Evolutionary conservation across 805 yeast genomes (phyloP).

Genomic region (Priceomyces medius): DNA sequence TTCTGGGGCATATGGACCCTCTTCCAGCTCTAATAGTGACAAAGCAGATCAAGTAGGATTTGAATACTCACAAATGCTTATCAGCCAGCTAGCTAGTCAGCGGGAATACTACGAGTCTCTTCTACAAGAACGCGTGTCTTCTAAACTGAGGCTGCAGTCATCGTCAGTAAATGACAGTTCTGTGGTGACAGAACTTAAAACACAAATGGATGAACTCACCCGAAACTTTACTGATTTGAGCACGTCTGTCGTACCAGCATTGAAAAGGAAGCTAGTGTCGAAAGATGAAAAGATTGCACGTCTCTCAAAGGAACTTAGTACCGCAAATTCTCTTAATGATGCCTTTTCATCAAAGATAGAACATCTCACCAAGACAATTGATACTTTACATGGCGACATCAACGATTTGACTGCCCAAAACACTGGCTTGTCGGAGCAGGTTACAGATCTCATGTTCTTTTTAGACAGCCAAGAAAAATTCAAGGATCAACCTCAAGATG

Average conservation of each 20-base stretch:
- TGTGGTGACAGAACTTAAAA: slow-evolving; percentile 20
- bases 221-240: slow-evolving; percentile 24
- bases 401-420: slow-evolving; percentile 37
- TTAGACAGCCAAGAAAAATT: slow-evolving; percentile 72
- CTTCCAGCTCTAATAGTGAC: slow-evolving; percentile 15
- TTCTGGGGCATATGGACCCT: slow-evolving; percentile 1
- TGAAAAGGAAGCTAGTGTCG: slow-evolving; percentile 28
- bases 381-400: slow-evolving; percentile 23
- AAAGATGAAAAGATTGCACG: slow-evolving; percentile 29
- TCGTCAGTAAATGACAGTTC: slow-evolving; percentile 7
- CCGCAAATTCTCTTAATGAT: slow-evolving; percentile 34
- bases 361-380: slow-evolving; percentile 24
- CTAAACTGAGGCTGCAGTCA: slow-evolving; percentile 21
- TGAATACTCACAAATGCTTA: slow-evolving; percentile 76
- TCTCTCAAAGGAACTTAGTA: slow-evolving; percentile 31
- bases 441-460: slow-evolving; percentile 76
- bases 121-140: slow-evolving; percentile 20
- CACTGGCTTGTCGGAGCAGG: slow-evolving; percentile 58
- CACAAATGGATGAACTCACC: slow-evolving; percentile 27
- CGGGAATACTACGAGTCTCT: slow-evolving; percentile 72
- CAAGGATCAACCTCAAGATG: slow-evolving; percentile 68
- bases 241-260: slow-evolving; percentile 29
- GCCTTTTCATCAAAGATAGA: slow-evolving; percentile 41
- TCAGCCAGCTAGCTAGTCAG: slow-evolving; percentile 83
- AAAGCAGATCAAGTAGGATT: slow-evolving; percentile 60